Conservation (phyloP, 257 asterid genomes). For the Cordia subcordata region DNA sequence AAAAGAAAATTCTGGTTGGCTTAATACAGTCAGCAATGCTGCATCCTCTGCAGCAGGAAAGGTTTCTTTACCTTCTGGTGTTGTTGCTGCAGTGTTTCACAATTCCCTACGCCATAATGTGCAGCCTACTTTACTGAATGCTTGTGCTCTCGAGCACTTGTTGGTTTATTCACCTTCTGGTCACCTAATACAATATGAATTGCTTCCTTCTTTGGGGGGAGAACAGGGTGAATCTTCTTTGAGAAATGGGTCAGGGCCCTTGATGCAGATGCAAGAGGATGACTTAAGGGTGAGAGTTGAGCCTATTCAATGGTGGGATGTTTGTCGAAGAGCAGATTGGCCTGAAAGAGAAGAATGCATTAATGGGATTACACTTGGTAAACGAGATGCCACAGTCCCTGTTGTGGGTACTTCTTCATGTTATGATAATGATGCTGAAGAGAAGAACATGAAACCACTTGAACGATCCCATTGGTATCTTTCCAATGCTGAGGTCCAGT, state of each 20-base stretch:
- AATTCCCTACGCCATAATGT: slow-evolving; percentile 18
- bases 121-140: slow-evolving; percentile 23
- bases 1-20: slow-evolving; percentile 29
- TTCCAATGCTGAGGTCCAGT: slow-evolving; percentile 52
- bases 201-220: slow-evolving; percentile 34
- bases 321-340: slow-evolving; percentile 52
- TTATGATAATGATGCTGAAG: slow-evolving; percentile 25
- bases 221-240: slow-evolving; percentile 26
- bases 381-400: slow-evolving; percentile 19
- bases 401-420: slow-evolving; percentile 17
- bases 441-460: slow-evolving; percentile 24
- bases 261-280: slow-evolving; percentile 41
- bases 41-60: slow-evolving; percentile 46
- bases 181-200: slow-evolving; percentile 40
- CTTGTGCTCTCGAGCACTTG: slow-evolving; percentile 35
- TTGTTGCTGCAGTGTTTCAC: slow-evolving; percentile 41
- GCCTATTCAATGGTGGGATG: slow-evolving; percentile 52
- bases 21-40: slow-evolving; percentile 39
- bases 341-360: slow-evolving; percentile 47
- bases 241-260: slow-evolving; percentile 27
- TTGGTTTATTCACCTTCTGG: slow-evolving; percentile 47
- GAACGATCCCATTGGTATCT: slow-evolving; percentile 36
- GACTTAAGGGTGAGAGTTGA: slow-evolving; percentile 38
- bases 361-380: slow-evolving; percentile 21
- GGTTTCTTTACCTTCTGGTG: slow-evolving; percentile 35